phyloP scores from a whole-genome alignment of 163 green algal species.

The Smithsoniella earleae region DNA sequence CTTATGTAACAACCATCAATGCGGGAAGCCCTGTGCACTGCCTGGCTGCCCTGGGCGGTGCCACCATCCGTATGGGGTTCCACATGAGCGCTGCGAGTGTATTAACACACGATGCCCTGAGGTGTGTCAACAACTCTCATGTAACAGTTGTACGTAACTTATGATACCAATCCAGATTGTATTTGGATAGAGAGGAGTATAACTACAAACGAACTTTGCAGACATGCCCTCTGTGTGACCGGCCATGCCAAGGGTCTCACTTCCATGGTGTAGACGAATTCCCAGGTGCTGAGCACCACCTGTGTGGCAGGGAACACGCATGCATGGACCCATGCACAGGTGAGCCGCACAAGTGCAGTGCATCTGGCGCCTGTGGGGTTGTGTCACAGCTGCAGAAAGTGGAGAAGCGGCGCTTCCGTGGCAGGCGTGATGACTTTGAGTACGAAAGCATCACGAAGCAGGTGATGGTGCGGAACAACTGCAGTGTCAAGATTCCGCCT shows the following conservation, averaged over 20 bases:
- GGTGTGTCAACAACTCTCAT: background rate
- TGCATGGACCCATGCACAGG: slow-evolving; percentile 3
- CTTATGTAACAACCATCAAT: slow-evolving; percentile 34
- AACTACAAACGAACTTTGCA: too few relatives aligned
- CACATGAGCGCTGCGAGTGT: slow-evolving; percentile 1
- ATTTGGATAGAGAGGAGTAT: background rate
- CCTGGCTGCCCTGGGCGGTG: slow-evolving; percentile 19
- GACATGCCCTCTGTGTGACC: slow-evolving; percentile 29
- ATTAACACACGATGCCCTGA: slow-evolving; percentile 9
- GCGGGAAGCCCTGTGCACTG: slow-evolving; percentile 18
- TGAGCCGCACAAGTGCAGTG: background rate
- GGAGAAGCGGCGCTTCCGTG: slow-evolving; percentile 24
- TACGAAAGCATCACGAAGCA: slow-evolving; percentile 20
- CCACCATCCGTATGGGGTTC: slow-evolving; percentile 2
- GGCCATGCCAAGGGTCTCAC: background rate
- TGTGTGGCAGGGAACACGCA: slow-evolving; percentile 9
- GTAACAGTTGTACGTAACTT: background rate
- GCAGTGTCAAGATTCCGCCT: slow-evolving; percentile 14
- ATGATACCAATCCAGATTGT: background rate
- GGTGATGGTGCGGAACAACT: slow-evolving; percentile 1
- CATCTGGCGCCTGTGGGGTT: slow-evolving; percentile 15
- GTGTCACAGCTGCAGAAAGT: background rate
- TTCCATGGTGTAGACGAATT: slow-evolving; percentile 22
- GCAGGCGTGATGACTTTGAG: slow-evolving; percentile 30
- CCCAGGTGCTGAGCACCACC: too few relatives aligned